Percentiles rank a stretch among this genome's conserved stretches.
Evolutionary conservation across 805 yeast genomes (phyloP).

Genomic region (Priceomyces fermenticarens): DNA sequence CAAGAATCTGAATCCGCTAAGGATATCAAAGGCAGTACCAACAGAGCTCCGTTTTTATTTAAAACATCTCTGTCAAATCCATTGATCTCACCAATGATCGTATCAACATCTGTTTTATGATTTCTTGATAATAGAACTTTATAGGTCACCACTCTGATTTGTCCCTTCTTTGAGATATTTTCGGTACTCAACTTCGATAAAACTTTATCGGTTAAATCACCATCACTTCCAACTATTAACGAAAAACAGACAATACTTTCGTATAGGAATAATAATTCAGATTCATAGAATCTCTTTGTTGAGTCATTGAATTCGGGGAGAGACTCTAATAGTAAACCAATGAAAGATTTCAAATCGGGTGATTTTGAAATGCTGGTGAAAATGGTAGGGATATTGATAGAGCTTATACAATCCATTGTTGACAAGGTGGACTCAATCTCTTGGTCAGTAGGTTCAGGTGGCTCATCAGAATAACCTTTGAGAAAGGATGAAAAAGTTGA

Average conservation of each 20-base stretch:
- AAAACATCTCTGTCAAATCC: constrained; percentile 41
- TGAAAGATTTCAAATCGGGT: constrained; percentile 33
- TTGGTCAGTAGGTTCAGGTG: constrained; percentile 89
- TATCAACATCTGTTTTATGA: constrained; percentile 7
- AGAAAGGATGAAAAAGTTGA: constrained; percentile 90
- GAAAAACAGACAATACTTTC: constrained; percentile 42
- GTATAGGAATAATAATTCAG: constrained; percentile 45
- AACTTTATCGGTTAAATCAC: constrained; percentile 9
- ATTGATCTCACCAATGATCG: constrained; percentile 18
- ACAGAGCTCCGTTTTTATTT: constrained; percentile 43
- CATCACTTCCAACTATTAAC: constrained; percentile 23
- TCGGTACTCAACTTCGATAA: constrained; percentile 9
- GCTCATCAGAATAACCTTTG: constrained; percentile 81
- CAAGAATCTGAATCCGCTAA: constrained; percentile 44
- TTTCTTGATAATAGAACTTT: constrained; percentile 44
- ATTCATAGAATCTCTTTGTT: constrained; percentile 41
- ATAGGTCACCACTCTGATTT: constrained; percentile 49
- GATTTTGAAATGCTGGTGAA: constrained; percentile 48
- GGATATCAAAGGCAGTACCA: constrained; percentile 48
- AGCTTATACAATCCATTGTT: constrained; percentile 77
- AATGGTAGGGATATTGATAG: constrained; percentile 59
- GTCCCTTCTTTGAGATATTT: constrained; percentile 26
- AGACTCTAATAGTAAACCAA: constrained; percentile 21
- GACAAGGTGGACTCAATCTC: constrained; percentile 84
- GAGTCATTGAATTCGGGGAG: constrained; percentile 26